Base-by-base conservation (phyloP, 164 flowering plant genomes). In the Chimonanthus praecox region DNA sequence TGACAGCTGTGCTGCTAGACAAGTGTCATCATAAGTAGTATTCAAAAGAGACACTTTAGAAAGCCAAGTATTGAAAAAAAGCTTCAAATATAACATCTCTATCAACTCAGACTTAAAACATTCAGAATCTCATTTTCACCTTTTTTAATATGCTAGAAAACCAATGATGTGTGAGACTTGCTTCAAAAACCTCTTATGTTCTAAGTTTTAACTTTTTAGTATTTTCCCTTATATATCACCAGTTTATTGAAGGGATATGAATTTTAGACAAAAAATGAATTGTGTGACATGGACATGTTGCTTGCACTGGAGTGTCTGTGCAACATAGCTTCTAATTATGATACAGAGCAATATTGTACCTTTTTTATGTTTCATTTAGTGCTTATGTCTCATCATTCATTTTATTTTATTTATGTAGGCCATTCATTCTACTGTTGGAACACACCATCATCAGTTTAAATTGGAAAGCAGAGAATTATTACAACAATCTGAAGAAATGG, bases 361-460 rank as follows among this genome's bases (percentile, higher is more conserved):
- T 9, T 8, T 15, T 51, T 51, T 9, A 51, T 51, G 58, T 9
- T 51, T 51, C 58, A 51, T 10, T 51, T 9, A 51, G 13, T 54
- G 2, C 9, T 49, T 49, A 5, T 49, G 54, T 68, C 7, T 7
- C 70, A 48, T 47, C 51, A 58, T 72, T 33, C n/a, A 11, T n/a
- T 47, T 63, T 48, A n/a, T 11, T 48, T 72, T 48, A n/a, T 11
- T 48, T 72, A 50, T 79, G 71, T 71, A 77, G 79, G 75, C 16
- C 49, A 47, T 50, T 71, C 48, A 49, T 64, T 70, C 75, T 47
- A 73, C 64, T 65, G 46, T 67, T 61, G 68, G 44, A 65, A 60
- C 47, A 47, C 72, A 45, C 18, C 60, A 71, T 58, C 68, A 68
- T 58, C 70, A 66, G 71, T 60, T 49, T 15, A 47, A 73, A 49